phyloP scores from a whole-genome alignment of 2,329 filamentous ascomycete genomes.

The Hypoxylon sp. region DNA sequence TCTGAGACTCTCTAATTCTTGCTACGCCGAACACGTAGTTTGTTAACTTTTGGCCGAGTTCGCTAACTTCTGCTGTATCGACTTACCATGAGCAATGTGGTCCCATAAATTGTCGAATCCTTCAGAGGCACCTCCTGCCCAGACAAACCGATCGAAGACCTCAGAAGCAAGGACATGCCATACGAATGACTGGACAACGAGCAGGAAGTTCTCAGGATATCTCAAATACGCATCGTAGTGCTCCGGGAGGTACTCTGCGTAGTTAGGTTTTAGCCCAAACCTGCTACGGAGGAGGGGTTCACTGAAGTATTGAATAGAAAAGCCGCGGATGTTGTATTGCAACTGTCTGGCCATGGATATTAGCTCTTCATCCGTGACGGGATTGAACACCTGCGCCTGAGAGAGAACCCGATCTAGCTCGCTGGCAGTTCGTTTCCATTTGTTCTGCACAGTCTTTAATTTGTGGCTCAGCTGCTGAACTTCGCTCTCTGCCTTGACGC shows the following conservation, averaged over 20 bases:
- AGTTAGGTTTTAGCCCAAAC: background rate
- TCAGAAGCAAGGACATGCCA: background rate
- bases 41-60: background rate
- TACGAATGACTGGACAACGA: slow-evolving; percentile 6
- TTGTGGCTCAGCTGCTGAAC: background rate
- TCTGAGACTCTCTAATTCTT: background rate
- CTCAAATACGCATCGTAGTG: background rate
- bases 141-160: background rate
- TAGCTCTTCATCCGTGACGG: slow-evolving; percentile 14
- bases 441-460: background rate
- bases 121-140: background rate
- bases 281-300: background rate
- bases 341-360: background rate
- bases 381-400: background rate
- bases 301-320: slow-evolving; percentile 10
- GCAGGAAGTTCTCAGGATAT: background rate
- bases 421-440: slow-evolving; percentile 12
- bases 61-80: background rate
- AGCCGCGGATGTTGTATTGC: slow-evolving; percentile 6
- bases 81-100: background rate
- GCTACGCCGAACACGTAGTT: background rate
- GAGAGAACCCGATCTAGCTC: slow-evolving; percentile 6
- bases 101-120: background rate
- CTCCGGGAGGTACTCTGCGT: background rate
- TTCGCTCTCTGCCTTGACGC: background rate